Percentiles rank a stretch among this genome's conserved stretches.
These are phyloP conservation scores for Lotus japonicus DNA, from an alignment of 306 rosid species.

Conservation along the genomic window DNA sequence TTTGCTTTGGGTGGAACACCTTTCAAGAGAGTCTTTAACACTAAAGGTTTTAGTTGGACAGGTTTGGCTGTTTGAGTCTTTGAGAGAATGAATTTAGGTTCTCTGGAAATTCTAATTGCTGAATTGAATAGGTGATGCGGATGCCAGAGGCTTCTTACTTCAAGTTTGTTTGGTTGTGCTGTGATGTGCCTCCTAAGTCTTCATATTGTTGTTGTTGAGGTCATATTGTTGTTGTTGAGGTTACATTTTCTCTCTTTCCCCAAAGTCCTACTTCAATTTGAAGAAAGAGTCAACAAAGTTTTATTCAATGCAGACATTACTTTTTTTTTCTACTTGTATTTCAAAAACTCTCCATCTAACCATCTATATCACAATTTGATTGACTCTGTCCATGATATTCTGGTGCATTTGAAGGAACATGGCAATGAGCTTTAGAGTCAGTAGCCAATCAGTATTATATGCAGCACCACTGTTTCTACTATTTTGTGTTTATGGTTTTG, in stretches of 20 bases:
- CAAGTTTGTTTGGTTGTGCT: background rate
- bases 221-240: constrained; percentile 11
- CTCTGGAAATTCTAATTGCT: too few relatives aligned
- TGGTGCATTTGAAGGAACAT: constrained; percentile 4
- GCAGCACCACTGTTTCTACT: background rate
- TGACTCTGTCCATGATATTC: background rate
- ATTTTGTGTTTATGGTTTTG: background rate
- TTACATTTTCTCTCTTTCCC: constrained; percentile 4
- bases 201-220: constrained; percentile 4
- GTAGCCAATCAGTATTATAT: background rate
- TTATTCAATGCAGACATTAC: constrained; percentile 1
- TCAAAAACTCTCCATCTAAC: background rate
- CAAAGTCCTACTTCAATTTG: background rate
- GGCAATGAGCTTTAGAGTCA: background rate
- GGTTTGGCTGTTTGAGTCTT: too few relatives aligned
- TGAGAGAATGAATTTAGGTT: too few relatives aligned
- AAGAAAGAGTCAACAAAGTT: constrained; percentile 4
- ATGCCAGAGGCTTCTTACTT: background rate
- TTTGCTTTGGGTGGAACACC: constrained; percentile 8
- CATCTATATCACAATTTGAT: background rate
- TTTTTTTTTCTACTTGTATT: background rate
- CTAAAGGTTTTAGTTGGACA: constrained; percentile 16
- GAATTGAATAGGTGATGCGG: background rate
- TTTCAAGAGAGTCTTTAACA: constrained; percentile 1
- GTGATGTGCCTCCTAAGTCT: background rate